Evolutionary conservation across 768 basidiomycete genomes (phyloP).

Genomic region (Flagelloscypha sp.): DNA sequence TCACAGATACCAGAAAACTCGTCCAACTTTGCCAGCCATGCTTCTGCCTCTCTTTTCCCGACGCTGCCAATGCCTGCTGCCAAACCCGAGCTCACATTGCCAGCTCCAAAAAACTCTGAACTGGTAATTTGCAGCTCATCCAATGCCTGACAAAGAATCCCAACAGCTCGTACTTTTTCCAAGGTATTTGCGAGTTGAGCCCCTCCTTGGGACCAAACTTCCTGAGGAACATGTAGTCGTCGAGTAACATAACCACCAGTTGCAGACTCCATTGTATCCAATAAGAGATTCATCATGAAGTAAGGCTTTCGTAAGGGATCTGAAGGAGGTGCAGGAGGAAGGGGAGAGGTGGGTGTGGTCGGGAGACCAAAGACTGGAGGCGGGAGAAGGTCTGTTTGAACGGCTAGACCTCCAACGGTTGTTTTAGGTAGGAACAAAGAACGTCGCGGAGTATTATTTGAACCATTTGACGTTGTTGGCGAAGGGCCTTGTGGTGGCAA

Average conservation of each 20-base stretch:
- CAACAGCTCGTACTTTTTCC: slow-evolving; percentile 82
- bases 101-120: slow-evolving; percentile 68
- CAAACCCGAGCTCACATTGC: slow-evolving; percentile 68
- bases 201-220: slow-evolving; percentile 88
- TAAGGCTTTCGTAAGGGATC: slow-evolving; percentile 80
- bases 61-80: slow-evolving; percentile 70
- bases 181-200: slow-evolving; percentile 74
- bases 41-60: slow-evolving; percentile 69
- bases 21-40: slow-evolving; percentile 70
- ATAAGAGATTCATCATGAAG: slow-evolving; percentile 79
- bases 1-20: slow-evolving; percentile 77
- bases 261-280: slow-evolving; percentile 67
- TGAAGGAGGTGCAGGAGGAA: slow-evolving; percentile 63
- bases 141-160: slow-evolving; percentile 67
- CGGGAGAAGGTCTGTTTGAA: slow-evolving; percentile 45
- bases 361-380: slow-evolving; percentile 49
- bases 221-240: slow-evolving; percentile 77
- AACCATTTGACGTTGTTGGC: slow-evolving; percentile 27
- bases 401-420: slow-evolving; percentile 41
- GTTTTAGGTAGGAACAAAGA: slow-evolving; percentile 53
- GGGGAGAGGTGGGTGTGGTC: slow-evolving; percentile 69
- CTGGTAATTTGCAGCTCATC: slow-evolving; percentile 71
- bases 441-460: slow-evolving; percentile 28
- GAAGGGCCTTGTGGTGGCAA: slow-evolving; percentile 43
- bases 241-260: slow-evolving; percentile 87